A percentile compares a stretch with the other conserved stretches of the same genome.
phyloP scores from a whole-genome alignment of 495 filamentous ascomycete species.

The Xylaria telfairii region DNA sequence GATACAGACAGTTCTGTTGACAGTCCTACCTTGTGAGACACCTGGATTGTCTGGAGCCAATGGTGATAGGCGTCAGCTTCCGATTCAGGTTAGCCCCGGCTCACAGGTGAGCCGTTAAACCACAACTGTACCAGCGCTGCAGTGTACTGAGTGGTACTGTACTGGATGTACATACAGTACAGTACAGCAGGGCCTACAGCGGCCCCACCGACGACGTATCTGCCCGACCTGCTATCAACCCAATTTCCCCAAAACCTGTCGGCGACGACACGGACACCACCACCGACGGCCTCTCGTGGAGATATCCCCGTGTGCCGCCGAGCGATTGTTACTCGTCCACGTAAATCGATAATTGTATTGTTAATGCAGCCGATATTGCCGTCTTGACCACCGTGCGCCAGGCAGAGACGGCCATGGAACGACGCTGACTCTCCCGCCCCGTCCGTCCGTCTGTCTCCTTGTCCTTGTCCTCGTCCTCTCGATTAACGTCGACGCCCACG shows the following conservation, averaged over 20 bases:
- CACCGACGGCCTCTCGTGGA: conserved; percentile 4
- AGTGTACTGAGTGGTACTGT: neutral
- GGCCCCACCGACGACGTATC: conserved; percentile 30
- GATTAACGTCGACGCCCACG: neutral
- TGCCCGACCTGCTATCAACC: conserved; percentile 26
- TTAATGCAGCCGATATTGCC: conserved; percentile 26
- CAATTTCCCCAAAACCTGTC: conserved; percentile 24
- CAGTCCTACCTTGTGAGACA: conserved; percentile 5
- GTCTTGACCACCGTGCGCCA: conserved; percentile 19
- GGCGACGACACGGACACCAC: conserved; percentile 20
- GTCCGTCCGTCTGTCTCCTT: too few species aligned
- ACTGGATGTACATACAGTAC: neutral
- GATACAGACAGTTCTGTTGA: neutral
- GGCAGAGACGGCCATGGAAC: conserved; percentile 24
- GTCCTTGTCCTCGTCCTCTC: conserved; percentile 3
- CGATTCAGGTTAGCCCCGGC: conserved; percentile 12
- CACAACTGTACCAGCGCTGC: too few species aligned
- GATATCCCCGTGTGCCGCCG: neutral
- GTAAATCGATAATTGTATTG: conserved; percentile 26
- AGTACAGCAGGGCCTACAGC: neutral
- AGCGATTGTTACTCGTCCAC: conserved; percentile 1
- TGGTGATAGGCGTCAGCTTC: conserved; percentile 13
- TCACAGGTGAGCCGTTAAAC: too few species aligned
- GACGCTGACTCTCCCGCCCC: conserved; percentile 26
- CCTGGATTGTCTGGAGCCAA: conserved; percentile 15